Percentiles rank a stretch among this genome's conserved stretches.
Conservation (phyloP, 371 early-diverging fungal species). For the Quaeritorhiza haematococci region DNA sequence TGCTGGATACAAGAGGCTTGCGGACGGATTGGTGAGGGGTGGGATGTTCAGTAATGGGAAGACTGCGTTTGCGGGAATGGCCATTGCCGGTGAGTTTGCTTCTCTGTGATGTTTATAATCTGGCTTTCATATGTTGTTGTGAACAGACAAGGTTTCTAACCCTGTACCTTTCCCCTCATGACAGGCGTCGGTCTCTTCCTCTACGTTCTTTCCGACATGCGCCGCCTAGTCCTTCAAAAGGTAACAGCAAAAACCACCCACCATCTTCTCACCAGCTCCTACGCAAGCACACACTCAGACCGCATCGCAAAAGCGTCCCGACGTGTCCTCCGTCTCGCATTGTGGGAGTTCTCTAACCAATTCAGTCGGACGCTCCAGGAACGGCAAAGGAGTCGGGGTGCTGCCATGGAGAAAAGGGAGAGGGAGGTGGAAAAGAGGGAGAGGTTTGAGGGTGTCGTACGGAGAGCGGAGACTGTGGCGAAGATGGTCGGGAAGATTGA, state of each 20-base stretch:
- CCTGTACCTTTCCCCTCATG: not conserved
- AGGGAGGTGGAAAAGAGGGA: slow-evolving; percentile 9
- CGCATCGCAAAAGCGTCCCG: slow-evolving; percentile 70
- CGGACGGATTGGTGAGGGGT: not conserved
- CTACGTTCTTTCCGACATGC: slow-evolving; percentile 81
- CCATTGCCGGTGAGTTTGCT: slow-evolving; percentile 49
- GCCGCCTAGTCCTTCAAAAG: slow-evolving; percentile 73
- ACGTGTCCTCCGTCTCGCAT: slow-evolving; percentile 70
- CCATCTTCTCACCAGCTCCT: slow-evolving; percentile 58
- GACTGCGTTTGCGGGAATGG: slow-evolving; percentile 32
- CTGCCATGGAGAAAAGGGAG: slow-evolving; percentile 7
- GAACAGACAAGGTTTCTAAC: no score
- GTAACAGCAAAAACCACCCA: slow-evolving; percentile 67
- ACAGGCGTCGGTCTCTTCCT: slow-evolving; percentile 65
- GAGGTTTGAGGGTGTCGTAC: not conserved
- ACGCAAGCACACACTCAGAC: slow-evolving; percentile 64
- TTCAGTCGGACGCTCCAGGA: slow-evolving; percentile 56
- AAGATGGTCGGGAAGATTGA: not conserved
- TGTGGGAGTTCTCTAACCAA: slow-evolving; percentile 81
- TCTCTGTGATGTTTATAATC: slow-evolving; percentile 25
- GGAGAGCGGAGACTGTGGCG: not conserved
- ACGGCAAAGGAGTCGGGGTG: slow-evolving; percentile 12
- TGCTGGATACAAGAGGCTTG: slow-evolving; percentile 35
- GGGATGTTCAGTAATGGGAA: slow-evolving; percentile 13
- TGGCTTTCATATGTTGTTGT: slow-evolving; percentile 12